Percentiles rank a stretch among this genome's conserved stretches.
Evolutionary conservation across 2,329 filamentous ascomycete species (phyloP).

Genomic region (Aspergillus spinulosporus): DNA sequence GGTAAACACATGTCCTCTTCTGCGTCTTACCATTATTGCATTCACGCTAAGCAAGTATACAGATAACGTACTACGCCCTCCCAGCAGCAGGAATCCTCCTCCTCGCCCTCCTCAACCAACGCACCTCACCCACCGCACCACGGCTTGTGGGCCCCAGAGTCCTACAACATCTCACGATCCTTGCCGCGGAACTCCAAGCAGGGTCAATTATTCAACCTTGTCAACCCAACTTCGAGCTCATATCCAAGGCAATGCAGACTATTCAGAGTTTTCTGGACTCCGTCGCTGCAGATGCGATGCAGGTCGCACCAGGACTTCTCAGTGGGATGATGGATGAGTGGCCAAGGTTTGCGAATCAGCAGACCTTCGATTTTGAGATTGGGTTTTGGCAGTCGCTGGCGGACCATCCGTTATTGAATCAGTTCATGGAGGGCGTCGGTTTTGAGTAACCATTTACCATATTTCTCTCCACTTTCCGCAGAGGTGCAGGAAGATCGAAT

Average conservation of each 20-base stretch:
- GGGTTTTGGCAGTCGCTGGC: slow-evolving; percentile 31
- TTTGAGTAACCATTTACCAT: no score
- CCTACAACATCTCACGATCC: slow-evolving; percentile 15
- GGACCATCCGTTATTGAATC: slow-evolving; percentile 24
- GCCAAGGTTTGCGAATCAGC: slow-evolving; percentile 19
- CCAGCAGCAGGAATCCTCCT: slow-evolving; percentile 33
- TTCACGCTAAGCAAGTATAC: background rate
- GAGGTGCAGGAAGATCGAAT: no score
- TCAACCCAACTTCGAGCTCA: slow-evolving; percentile 29
- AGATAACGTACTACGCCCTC: slow-evolving; percentile 33
- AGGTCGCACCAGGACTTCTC: slow-evolving; percentile 3
- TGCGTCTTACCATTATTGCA: background rate
- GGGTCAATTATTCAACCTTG: slow-evolving; percentile 27
- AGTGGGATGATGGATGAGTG: background rate
- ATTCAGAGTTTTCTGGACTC: slow-evolving; percentile 31
- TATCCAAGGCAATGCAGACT: slow-evolving; percentile 28
- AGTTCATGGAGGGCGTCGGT: no score
- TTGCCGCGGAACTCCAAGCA: slow-evolving; percentile 31
- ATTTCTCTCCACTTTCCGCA: no score
- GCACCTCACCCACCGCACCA: slow-evolving; percentile 8
- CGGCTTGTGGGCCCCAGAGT: background rate
- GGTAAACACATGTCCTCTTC: slow-evolving; percentile 14
- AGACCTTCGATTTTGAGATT: slow-evolving; percentile 31
- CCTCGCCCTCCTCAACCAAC: slow-evolving; percentile 29
- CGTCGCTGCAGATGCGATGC: slow-evolving; percentile 12